Evolutionary conservation across 1,284 basidiomycete genomes (phyloP), one percentile per base, ranked within the genome.

Genomic region (Irpex sp.): DNA sequence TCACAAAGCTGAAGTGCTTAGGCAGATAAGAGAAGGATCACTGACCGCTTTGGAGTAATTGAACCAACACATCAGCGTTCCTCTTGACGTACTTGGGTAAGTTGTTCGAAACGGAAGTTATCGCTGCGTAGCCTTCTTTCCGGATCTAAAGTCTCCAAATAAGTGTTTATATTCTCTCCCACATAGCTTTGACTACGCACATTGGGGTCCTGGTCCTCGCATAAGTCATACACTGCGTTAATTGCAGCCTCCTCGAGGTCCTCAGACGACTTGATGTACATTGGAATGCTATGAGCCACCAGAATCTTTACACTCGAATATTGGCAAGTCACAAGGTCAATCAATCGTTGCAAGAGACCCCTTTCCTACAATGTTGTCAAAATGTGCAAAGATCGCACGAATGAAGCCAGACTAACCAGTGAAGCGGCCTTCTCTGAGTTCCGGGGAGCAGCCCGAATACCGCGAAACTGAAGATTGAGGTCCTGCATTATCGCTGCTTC

Each of bases 31-130:
- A 33, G 21, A 65, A 21, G 13, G 54, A 47, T 33, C 17, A 80
- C 86, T 70, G 70, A 90, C 88, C 88, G 67, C 84, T 87, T 72
- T 90, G 89, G 4, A 90, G 78, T n/a, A 90, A 73, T 65, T 90
- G 88, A 15, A 91, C 79, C 35, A 90, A 76, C 4, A 90, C 88
- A 72, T 90, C 88, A 1, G 85, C 84, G 71, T 90, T 90, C 64
- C 88, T 75, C 72, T 86, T 85, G 53, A 90, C 78, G 83, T 83
- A 86, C 69, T 82, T 85, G 55, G 71, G 76, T 63, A 86, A 80
- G 60, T 77, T 79, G 59, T 71, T 79, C n/a, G 89, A 90, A n/a
- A 90, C 79, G 35, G 80, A 75, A 0, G 82, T 83, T 61, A 91
- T 83, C 1, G 88, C 84, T 26, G 75, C 72, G 68, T 91, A 90